Conservation (phyloP, 2,329 filamentous ascomycete species). For the Sporothrix brasiliensis region DNA sequence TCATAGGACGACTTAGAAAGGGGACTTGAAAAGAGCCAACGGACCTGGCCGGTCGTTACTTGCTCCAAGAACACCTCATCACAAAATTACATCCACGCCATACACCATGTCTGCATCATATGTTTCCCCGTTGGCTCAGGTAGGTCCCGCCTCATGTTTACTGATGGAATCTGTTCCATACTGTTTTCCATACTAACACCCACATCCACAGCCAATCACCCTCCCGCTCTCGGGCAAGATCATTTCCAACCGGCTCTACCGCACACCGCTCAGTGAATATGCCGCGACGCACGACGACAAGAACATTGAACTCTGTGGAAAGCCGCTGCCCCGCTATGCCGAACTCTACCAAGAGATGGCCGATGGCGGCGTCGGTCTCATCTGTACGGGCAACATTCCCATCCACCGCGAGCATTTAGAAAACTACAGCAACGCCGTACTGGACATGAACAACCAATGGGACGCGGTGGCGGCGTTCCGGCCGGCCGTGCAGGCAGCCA, state of each 20-base stretch:
- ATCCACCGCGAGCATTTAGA: constrained; percentile 17
- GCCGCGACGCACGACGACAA: constrained; percentile 22
- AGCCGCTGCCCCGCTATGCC: constrained; percentile 17
- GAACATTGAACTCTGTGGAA: constrained; percentile 7
- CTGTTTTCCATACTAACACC: not conserved
- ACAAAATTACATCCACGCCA: not conserved
- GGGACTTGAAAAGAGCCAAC: not conserved
- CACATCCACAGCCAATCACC: not conserved
- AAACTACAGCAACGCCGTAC: constrained; percentile 12
- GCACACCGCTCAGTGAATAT: constrained; percentile 20
- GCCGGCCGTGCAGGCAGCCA: constrained; percentile 11
- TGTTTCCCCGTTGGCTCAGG: constrained; percentile 20
- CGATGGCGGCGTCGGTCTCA: constrained; percentile 17
- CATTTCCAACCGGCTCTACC: constrained; percentile 15
- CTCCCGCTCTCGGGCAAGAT: constrained; percentile 18
- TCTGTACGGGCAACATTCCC: constrained; percentile 21
- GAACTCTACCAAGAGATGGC: constrained; percentile 9
- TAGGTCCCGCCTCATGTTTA: not conserved
- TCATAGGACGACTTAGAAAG: not conserved
- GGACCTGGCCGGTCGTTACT: too few relatives aligned
- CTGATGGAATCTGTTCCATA: too few relatives aligned
- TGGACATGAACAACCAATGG: constrained; percentile 16
- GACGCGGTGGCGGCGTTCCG: not conserved
- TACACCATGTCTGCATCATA: constrained; percentile 11
- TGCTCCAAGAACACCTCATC: too few relatives aligned